Evolutionary conservation across 2,329 filamentous ascomycete genomes (phyloP), one percentile per base, ranked within the genome.

Genomic region (Emergomyces pasteurianus): DNA sequence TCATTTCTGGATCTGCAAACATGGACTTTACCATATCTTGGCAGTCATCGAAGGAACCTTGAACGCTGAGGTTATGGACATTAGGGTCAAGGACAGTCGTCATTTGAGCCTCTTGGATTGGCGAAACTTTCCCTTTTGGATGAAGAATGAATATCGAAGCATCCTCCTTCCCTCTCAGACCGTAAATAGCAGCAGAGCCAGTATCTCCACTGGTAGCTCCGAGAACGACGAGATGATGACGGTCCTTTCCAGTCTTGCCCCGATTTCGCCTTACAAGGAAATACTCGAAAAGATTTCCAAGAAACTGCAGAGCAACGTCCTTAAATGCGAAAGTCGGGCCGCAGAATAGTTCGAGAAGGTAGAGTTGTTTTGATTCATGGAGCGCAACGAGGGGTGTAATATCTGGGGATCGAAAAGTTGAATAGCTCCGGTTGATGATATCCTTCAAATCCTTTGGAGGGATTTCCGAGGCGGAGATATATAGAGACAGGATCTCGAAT

Each of bases 101-200:
- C 94, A 97, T 97, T 78, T 97, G 94, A 4, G 89, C 88, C 75
- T 97, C 90, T 75, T 97, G 94, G 61, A 97, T 88, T 16, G 91
- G 89, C 72, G 87, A 91, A 64, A 97, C 88, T 66, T 90, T 88
- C 64, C 91, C 92, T 74, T 94, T 89, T 31, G 94, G 94, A 74
- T 92, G 88, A 69, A 97, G 82, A 72, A 99, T 97, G 78, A 95
- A 94, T 59, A 97, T 89, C 0, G 90, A 95, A 18, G 96, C 89
- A 80, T 99, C 94, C 77, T 95, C 92, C 84, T 97, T 97, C 60
- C 92, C 91, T 58, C 92, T 81, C 60, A 99, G 81, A 60, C 94
- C 94, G 71, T 97, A 96, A 68, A 99, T 97, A 66, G 94, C 94
- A 12, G 92, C 92, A 34, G 90, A 96, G 28, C 92, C 92, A 34